Evolutionary conservation across 176 grass and related monocot species (phyloP).

Genomic region (Oryza nivara): DNA sequence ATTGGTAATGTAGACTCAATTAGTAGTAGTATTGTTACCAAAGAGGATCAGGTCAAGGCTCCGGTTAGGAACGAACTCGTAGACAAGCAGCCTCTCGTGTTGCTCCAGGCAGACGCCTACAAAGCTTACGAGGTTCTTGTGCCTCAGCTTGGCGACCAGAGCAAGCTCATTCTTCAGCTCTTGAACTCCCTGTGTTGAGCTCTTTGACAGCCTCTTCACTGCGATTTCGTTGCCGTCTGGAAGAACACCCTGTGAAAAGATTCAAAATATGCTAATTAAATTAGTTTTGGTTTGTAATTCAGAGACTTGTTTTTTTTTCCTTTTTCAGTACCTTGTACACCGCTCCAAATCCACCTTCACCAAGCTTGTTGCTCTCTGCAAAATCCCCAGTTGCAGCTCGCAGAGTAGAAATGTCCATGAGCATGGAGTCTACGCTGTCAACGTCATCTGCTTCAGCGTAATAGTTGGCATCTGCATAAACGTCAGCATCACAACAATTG

Average conservation of each 20-base stretch:
- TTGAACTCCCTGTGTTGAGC: conserved; percentile 36
- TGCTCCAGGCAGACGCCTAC: conserved; percentile 37
- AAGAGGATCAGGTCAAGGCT: conserved; percentile 29
- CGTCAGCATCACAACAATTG: background rate
- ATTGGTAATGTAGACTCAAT: background rate
- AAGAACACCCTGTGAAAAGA: conserved; percentile 19
- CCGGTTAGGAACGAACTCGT: conserved; percentile 36
- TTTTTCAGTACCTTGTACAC: conserved; percentile 45
- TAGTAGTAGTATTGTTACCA: background rate
- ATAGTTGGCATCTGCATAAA: background rate
- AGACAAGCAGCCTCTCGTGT: conserved; percentile 40
- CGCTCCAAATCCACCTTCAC: conserved; percentile 48
- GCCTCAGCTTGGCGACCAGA: conserved; percentile 35
- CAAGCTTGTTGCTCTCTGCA: conserved; percentile 42
- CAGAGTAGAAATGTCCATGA: conserved; percentile 46
- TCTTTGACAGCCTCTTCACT: conserved; percentile 34
- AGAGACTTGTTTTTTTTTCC: too few relatives aligned
- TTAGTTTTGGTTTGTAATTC: background rate
- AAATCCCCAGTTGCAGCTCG: conserved; percentile 43
- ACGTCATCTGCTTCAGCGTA: background rate
- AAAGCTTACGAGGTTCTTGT: conserved; percentile 46
- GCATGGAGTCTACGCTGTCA: conserved; percentile 28
- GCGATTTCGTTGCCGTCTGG: conserved; percentile 44
- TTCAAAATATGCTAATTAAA: background rate
- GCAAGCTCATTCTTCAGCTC: conserved; percentile 51